These are phyloP conservation scores for Quillaja saponaria DNA, from an alignment of 306 rosid genomes.

Conservation along the genomic window DNA sequence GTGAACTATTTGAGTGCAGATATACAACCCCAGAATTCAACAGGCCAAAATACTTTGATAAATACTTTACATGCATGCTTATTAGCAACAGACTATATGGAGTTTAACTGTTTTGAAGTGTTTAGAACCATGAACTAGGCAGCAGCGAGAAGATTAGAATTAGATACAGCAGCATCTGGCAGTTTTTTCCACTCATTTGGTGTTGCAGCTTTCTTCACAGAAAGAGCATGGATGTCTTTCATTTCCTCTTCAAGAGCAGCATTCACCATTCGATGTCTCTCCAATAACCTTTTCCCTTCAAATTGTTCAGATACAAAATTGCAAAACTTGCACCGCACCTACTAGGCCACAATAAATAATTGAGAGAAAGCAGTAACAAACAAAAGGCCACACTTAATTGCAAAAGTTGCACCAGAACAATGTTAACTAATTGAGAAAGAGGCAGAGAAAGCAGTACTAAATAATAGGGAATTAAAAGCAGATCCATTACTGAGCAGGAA, in stretches of 20 bases:
- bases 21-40: conserved; percentile 14
- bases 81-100: conserved; percentile 13
- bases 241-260: conserved; percentile 75
- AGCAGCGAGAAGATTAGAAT: conserved; percentile 52
- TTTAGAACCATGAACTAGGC: conserved; percentile 36
- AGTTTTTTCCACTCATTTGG: conserved; percentile 94
- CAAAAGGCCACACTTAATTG: too few relatives aligned
- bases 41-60: conserved; percentile 13
- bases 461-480: not conserved
- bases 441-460: not conserved
- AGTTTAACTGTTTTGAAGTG: conserved; percentile 28
- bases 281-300: conserved; percentile 84
- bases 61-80: not conserved
- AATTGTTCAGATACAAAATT: conserved; percentile 72
- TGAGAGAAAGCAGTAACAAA: too few relatives aligned
- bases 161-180: conserved; percentile 58
- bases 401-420: conserved; percentile 22
- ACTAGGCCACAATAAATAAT: not conserved
- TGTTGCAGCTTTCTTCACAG: conserved; percentile 80
- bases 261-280: conserved; percentile 91
- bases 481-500: not conserved
- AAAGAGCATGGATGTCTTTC: conserved; percentile 93
- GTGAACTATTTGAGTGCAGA: not conserved
- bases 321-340: conserved; percentile 89
- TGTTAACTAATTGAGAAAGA: conserved; percentile 19